Evolutionary conservation across 768 basidiomycete species (phyloP), one percentile per base, ranked within the genome.

Genomic region (Tephrocybe rancida): DNA sequence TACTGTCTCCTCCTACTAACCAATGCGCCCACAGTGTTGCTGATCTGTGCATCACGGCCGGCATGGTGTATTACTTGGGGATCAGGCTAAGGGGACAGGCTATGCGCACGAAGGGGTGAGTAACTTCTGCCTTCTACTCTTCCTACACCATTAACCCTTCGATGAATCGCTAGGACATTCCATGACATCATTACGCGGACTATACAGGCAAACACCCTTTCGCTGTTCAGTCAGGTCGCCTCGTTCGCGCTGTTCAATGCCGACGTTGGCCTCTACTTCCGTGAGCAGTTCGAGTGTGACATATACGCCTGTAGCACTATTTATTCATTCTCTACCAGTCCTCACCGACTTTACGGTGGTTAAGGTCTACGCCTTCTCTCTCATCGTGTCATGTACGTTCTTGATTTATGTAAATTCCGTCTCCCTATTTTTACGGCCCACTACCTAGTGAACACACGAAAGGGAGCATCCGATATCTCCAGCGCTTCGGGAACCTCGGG

Each of bases 241-340:
- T 42, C 48, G 16, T 50, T 50, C 21, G 37, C 48, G 30, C 18
- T 50, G 5, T 50, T 50, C 39, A 50, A 50, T 27, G 39, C 49
- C 9, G 24, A 43, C 34, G 29, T 50, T 34, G 49, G 49, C 7
- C 21, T 50, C 11, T 50, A 43, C 32, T 50, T 50, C n/a, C 44
- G 49, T 50, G 25, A 13, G 39, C 16, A n/a, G n/a, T 38, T 41
- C 21, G 39, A 41, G 13, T n/a, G n/a, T n/a, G n/a, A n/a, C n/a
- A n/a, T n/a, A n/a, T n/a, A n/a, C n/a, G n/a, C n/a, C n/a, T n/a
- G n/a, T n/a, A n/a, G n/a, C n/a, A n/a, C n/a, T n/a, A n/a, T n/a
- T n/a, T n/a, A 18, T 22, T 25, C 25, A 43, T 13, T 8, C 25
- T 44, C 19, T 18, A 42, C 5, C 38, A 50, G 48, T 50, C 48